Conservation (phyloP, 257 asterid genomes). For the Craterostigma plantagineum region DNA sequence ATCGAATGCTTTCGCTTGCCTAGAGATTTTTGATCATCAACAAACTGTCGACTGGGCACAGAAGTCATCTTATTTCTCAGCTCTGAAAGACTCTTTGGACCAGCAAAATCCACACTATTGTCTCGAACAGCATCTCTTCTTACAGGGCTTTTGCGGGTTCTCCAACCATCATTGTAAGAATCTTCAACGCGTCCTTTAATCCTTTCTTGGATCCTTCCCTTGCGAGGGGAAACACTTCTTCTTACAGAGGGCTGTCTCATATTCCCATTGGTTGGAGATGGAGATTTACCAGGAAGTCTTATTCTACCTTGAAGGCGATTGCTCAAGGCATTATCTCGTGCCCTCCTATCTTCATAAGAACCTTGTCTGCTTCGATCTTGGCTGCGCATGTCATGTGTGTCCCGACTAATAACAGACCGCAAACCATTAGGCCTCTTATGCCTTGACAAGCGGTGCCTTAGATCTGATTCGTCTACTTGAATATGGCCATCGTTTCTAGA, state of each 20-base stretch:
- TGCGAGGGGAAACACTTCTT: conserved; percentile 15
- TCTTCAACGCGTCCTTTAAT: conserved; percentile 46
- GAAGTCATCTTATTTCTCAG: no score
- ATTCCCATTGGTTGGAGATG: conserved; percentile 33
- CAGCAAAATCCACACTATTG: not conserved
- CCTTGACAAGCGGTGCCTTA: conserved; percentile 60
- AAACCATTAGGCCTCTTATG: conserved; percentile 50
- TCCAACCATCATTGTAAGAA: conserved; percentile 21
- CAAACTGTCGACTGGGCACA: no score
- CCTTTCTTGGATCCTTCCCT: conserved; percentile 43
- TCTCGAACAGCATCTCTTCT: conserved; percentile 25
- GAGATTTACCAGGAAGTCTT: conserved; percentile 35
- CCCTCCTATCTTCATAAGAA: conserved; percentile 18
- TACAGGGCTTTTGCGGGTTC: conserved; percentile 19
- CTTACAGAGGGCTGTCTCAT: not conserved
- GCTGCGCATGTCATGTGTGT: conserved; percentile 25
- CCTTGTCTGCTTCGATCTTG: conserved; percentile 29
- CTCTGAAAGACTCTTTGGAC: no score
- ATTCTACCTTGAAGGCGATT: conserved; percentile 73
- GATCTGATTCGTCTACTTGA: conserved; percentile 38
- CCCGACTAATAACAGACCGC: conserved; percentile 67
- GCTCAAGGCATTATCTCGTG: conserved; percentile 32
- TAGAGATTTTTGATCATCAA: conserved; percentile 17
- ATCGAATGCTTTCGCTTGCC: conserved; percentile 53
- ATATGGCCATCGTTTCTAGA: no score